Evolutionary conservation across 495 filamentous ascomycete species (phyloP).

Genomic region (Astrothelium macrocarpum): DNA sequence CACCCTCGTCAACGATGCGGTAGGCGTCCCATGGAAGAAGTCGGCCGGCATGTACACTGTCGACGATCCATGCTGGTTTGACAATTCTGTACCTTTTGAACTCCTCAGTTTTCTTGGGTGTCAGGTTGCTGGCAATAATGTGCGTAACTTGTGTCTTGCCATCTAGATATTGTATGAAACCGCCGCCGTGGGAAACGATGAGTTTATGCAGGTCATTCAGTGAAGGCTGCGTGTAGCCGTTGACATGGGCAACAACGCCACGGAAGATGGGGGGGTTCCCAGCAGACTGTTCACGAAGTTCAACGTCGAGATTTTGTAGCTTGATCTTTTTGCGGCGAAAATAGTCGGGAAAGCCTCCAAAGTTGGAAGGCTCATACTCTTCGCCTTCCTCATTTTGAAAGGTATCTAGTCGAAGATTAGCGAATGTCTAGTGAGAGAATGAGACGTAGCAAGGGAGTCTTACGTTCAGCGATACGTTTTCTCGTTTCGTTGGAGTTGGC

Average conservation of each 20-base stretch:
- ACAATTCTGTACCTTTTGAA: conserved; percentile 81
- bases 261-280: conserved; percentile 80
- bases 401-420: conserved; percentile 34
- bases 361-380: conserved; percentile 79
- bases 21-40: conserved; percentile 79
- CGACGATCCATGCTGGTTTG: conserved; percentile 91
- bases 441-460: conserved; percentile 25
- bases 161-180: conserved; percentile 90
- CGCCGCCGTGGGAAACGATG: conserved; percentile 82
- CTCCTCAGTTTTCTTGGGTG: conserved; percentile 83
- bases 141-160: conserved; percentile 89
- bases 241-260: conserved; percentile 79
- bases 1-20: conserved; percentile 69
- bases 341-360: conserved; percentile 84
- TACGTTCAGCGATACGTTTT: conserved; percentile 71
- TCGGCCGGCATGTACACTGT: conserved; percentile 71
- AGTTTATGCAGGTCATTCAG: conserved; percentile 76
- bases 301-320: conserved; percentile 81
- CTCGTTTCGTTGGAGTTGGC: conserved; percentile 65
- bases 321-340: conserved; percentile 92
- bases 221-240: conserved; percentile 88
- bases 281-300: conserved; percentile 55
- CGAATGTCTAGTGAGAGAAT: neutral
- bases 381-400: conserved; percentile 70
- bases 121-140: conserved; percentile 82